phyloP scores from a whole-genome alignment of 2,329 filamentous ascomycete genomes.

The Claviceps pazoutovae region DNA sequence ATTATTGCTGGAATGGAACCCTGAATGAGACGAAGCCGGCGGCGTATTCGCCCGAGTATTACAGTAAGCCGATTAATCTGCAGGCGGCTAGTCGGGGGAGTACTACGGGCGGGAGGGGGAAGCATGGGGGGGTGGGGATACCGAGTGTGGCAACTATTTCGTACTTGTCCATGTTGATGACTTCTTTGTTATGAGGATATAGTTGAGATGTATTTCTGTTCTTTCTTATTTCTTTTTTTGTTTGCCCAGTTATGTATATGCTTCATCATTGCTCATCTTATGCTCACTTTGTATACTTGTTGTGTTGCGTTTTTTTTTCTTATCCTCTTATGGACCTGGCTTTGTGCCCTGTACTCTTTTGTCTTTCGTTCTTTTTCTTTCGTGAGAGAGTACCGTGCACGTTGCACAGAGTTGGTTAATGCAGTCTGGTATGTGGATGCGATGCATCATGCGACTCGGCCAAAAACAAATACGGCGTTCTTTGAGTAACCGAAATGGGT shows the following conservation, averaged over 20 bases:
- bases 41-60: constrained; percentile 17
- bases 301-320: too few relatives aligned
- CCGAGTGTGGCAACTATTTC: not conserved
- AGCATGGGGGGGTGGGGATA: constrained; percentile 2
- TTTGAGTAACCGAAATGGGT: too few relatives aligned
- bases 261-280: too few relatives aligned
- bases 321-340: too few relatives aligned
- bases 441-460: too few relatives aligned
- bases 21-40: constrained; percentile 20
- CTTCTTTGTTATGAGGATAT: constrained; percentile 6
- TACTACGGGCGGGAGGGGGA: not conserved
- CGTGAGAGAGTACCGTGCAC: too few relatives aligned
- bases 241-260: not conserved
- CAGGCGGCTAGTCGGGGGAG: constrained; percentile 8
- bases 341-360: too few relatives aligned
- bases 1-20: constrained; percentile 92
- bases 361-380: too few relatives aligned
- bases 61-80: constrained; percentile 14
- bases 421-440: too few relatives aligned
- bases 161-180: constrained; percentile 3
- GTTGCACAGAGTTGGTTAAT: too few relatives aligned
- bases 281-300: too few relatives aligned
- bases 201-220: not conserved
- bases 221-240: not conserved
- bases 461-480: too few relatives aligned